phyloP scores from a whole-genome alignment of 2,329 filamentous ascomycete genomes.

The Epichloe aotearoae region DNA sequence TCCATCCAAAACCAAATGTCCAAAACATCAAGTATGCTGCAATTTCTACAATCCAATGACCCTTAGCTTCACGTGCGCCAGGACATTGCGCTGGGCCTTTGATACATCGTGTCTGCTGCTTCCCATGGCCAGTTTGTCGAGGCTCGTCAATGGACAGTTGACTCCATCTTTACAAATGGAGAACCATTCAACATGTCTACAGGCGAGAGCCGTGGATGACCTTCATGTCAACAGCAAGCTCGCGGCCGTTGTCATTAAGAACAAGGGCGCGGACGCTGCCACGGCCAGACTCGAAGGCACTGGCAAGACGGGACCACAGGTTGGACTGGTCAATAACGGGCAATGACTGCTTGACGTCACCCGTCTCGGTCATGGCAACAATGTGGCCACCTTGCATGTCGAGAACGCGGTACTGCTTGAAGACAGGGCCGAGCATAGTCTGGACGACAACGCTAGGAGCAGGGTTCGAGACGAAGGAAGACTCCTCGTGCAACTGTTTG shows the following conservation, averaged over 20 bases:
- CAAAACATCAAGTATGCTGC: conserved; percentile 6
- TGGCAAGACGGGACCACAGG: conserved; percentile 67
- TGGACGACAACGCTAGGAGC: conserved; percentile 93
- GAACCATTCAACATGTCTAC: conserved; percentile 25
- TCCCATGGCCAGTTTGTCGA: not conserved
- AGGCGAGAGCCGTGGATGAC: conserved; percentile 72
- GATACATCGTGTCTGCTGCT: not conserved
- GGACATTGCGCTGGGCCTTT: conserved; percentile 5
- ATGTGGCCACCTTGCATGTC: conserved; percentile 81
- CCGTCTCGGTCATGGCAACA: conserved; percentile 97
- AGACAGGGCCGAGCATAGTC: conserved; percentile 98
- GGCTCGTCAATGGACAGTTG: conserved; percentile 6
- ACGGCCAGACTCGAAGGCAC: conserved; percentile 80
- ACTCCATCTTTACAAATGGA: not conserved
- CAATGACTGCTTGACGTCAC: conserved; percentile 93
- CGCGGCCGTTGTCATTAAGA: conserved; percentile 81
- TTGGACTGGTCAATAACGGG: conserved; percentile 90
- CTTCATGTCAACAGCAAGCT: conserved; percentile 98
- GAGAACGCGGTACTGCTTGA: conserved; percentile 99
- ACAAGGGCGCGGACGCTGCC: conserved; percentile 91
- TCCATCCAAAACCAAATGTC: conserved; percentile 11
- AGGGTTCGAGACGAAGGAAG: conserved; percentile 92
- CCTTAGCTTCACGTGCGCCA: conserved; percentile 12
- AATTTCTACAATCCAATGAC: conserved; percentile 15
- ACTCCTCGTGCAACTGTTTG: conserved; percentile 99